phyloP scores from a whole-genome alignment of 768 basidiomycete species.

The Agrocybe praecox region DNA sequence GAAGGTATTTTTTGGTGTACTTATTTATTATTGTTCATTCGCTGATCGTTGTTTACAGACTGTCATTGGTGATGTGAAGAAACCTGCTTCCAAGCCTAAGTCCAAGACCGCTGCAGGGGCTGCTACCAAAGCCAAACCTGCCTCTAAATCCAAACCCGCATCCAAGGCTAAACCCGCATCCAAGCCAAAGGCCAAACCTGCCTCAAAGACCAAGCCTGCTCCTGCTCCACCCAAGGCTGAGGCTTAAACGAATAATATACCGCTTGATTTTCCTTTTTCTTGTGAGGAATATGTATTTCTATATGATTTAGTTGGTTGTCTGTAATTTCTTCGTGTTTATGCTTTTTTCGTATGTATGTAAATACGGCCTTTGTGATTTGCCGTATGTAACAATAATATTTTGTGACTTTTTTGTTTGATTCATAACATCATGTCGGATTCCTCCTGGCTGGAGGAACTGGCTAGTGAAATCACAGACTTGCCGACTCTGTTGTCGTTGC shows the following conservation, averaged over 20 bases:
- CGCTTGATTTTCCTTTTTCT: not conserved
- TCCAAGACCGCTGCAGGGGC: conserved; percentile 23
- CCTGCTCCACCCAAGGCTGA: not conserved
- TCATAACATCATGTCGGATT: not conserved
- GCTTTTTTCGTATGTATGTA: conserved; percentile 3
- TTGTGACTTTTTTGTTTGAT: not conserved
- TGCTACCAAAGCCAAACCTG: conserved; percentile 30
- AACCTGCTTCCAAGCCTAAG: conserved; percentile 33
- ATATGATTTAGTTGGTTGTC: not conserved
- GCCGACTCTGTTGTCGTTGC: conserved; percentile 52
- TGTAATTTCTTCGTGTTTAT: not conserved
- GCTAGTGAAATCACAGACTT: conserved; percentile 51
- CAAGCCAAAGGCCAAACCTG: conserved; percentile 25
- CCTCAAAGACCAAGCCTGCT: conserved; percentile 17
- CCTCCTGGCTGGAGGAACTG: conserved; percentile 46
- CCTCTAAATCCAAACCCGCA: conserved; percentile 24
- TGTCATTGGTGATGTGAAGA: conserved; percentile 41
- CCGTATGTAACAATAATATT: not conserved
- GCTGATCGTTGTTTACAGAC: conserved; percentile 24
- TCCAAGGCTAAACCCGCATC: conserved; percentile 30
- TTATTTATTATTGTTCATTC: not conserved
- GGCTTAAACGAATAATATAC: not conserved
- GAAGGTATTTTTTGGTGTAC: conserved; percentile 20
- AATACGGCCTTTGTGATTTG: not conserved
- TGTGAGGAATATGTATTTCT: not conserved